These are phyloP conservation scores for Moricandia arvensis DNA, from an alignment of 345 rosid species.

Conservation along the genomic window DNA sequence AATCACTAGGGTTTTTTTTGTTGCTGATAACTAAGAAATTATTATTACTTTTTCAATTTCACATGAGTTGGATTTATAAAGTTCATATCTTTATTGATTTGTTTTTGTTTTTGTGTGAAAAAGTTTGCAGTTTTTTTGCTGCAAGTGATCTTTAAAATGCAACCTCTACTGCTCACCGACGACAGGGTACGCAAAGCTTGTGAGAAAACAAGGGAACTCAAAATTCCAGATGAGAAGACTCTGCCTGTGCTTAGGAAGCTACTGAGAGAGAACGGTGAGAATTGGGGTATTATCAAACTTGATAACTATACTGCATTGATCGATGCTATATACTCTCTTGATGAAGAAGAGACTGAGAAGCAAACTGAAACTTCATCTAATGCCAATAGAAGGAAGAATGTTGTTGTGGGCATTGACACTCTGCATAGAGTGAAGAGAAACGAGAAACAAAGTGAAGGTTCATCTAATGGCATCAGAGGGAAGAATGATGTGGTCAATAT, in stretches of 20 bases:
- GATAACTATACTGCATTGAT: constrained; percentile 54
- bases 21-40: background rate
- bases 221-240: constrained; percentile 46
- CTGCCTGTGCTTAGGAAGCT: constrained; percentile 49
- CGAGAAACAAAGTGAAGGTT: background rate
- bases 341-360: constrained; percentile 28
- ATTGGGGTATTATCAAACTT: constrained; percentile 60
- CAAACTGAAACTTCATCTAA: constrained; percentile 15
- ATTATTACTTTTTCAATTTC: too few relatives aligned
- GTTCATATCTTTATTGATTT: background rate
- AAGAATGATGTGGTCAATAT: background rate
- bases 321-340: constrained; percentile 53
- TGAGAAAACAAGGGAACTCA: constrained; percentile 44
- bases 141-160: constrained; percentile 12
- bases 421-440: constrained; percentile 21
- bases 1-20: background rate
- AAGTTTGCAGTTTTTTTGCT: constrained; percentile 24
- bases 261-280: constrained; percentile 35
- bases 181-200: constrained; percentile 38
- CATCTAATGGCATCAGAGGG: background rate
- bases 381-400: constrained; percentile 19
- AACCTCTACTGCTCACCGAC: background rate
- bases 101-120: background rate
- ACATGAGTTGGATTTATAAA: background rate
- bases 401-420: background rate